Base-by-base conservation (phyloP, 805 yeast species). In the Ogataea allantospora region DNA sequence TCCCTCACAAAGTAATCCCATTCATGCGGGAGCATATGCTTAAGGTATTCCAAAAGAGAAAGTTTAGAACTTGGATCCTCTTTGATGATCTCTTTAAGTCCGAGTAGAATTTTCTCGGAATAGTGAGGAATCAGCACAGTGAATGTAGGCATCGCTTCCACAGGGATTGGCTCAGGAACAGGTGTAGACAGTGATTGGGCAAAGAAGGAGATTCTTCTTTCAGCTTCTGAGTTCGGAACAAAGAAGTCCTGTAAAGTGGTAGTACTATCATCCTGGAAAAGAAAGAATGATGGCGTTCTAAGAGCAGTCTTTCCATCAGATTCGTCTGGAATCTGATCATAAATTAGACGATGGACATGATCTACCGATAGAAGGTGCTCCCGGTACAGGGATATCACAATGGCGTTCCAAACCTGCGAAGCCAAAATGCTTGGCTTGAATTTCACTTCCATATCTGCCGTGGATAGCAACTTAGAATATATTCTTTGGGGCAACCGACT, bases 1-100 rank as follows among this genome's bases (percentile, higher is more conserved):
- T 86, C 95, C 32, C 75, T 69, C 1, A 86, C 91, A 67, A 85
- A 88, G 38, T 77, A 73, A 5, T 75, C 76, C 96, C 96, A 88
- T 48, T 88, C 96, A 8, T 67, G 63, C 0, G 83, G 80, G 54
- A 82, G 78, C 37, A 87, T 66, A 36, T 75, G 74, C 51, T 86
- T 85, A 50, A 88, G 67, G 54, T 88, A 88, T 49, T 88, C 96
- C 23, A 88, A 64, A n/a, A 85, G 60, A 0, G 95, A 67, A 2
- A 74, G 54, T 43, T 68, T 72, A 2, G 78, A 71, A 15, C 62
- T 57, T 11, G 61, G 54, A 33, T 65, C 68, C 33, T 72, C 78
- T 38, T 61, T 68, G 23, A 75, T 69, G 1, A 73, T 64, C 35
- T 75, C 78, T 41, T 57, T 65, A 36, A 73, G 50, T 13, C 65